These are phyloP conservation scores for Taiozyma sp. DNA, from an alignment of 1,139 yeast species.

Conservation along the genomic window DNA sequence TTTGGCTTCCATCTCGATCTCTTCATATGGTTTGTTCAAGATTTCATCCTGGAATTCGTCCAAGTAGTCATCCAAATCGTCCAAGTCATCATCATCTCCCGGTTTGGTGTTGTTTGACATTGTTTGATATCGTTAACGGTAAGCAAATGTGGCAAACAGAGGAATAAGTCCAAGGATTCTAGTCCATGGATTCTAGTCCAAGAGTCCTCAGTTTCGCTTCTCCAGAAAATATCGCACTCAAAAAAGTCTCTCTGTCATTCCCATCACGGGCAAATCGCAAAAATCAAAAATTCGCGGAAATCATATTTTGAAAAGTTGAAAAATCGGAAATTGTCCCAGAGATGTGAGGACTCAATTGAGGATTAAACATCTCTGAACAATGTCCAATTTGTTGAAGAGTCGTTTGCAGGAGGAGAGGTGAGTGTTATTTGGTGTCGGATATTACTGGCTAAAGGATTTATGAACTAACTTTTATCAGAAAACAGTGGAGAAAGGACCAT, in stretches of 20 bases:
- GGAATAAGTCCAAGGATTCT: too few species aligned
- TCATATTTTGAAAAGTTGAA: not conserved
- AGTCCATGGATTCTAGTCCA: too few species aligned
- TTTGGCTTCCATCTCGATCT: conserved; percentile 8
- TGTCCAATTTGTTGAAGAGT: conserved; percentile 20
- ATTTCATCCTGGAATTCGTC: conserved; percentile 80
- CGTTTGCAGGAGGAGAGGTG: conserved; percentile 28
- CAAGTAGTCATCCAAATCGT: conserved; percentile 66
- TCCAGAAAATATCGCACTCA: too few species aligned
- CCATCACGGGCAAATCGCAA: not conserved
- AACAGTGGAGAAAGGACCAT: conserved; percentile 97
- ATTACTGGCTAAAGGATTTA: not conserved
- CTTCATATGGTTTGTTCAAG: conserved; percentile 43
- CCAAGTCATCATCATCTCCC: conserved; percentile 50
- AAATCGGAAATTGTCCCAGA: not conserved
- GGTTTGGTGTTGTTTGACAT: not conserved
- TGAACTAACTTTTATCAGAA: conserved; percentile 23
- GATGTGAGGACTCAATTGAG: not conserved
- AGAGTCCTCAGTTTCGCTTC: too few species aligned
- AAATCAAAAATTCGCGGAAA: not conserved
- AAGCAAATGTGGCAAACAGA: too few species aligned
- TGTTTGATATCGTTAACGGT: not conserved
- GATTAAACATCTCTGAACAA: conserved; percentile 13
- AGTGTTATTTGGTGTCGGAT: not conserved
- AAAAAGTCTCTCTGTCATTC: not conserved